Evolutionary conservation across 2,329 filamentous ascomycete genomes (phyloP), one percentile per base, ranked within the genome.

Genomic region (Paracamarosporium sp.): DNA sequence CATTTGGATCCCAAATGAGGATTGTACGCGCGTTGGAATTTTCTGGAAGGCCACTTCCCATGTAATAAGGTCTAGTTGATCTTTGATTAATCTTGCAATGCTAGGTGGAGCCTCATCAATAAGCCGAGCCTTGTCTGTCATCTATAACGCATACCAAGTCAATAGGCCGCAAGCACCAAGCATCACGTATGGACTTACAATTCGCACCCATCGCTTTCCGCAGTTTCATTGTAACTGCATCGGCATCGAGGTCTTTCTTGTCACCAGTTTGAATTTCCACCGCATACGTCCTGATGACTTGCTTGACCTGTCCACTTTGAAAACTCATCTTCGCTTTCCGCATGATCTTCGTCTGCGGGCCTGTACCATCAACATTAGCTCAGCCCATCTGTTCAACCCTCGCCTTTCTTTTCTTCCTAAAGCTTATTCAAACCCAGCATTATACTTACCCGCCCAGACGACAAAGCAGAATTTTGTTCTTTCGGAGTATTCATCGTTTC

Each of bases 161-260:
- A 31, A 30, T 17, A 45, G 7, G n/a, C 5, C 24, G 35, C 45
- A 33, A 30, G 24, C 15, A 31, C 25, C 2, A 13, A 40, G 6
- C n/a, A 35, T 12, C n/a, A 24, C 41, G 13, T 24, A 47, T 40
- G 33, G 17, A 69, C 71, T 90, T 88, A 81, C 90, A 91, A 75
- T 90, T 88, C 15, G 88, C 88, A 30, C 88, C 88, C 54, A 88
- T 88, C 4, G 85, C 87, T 79, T 85, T 88, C 73, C 88, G 79
- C 76, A 90, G 75, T 69, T 83, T 78, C 59, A 81, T 73, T 15
- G 90, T 85, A 50, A 91, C 82, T 20, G 88, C 86, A 61, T 79
- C 78, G 76, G 88, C 85, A 17, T 85, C 83, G 54, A 91, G 73
- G 69, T 91, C 88, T 27, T 77, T 76, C 75, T 79, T 81, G 66